phyloP scores from a whole-genome alignment of 306 rosid species.

The Rosa lucieae region DNA sequence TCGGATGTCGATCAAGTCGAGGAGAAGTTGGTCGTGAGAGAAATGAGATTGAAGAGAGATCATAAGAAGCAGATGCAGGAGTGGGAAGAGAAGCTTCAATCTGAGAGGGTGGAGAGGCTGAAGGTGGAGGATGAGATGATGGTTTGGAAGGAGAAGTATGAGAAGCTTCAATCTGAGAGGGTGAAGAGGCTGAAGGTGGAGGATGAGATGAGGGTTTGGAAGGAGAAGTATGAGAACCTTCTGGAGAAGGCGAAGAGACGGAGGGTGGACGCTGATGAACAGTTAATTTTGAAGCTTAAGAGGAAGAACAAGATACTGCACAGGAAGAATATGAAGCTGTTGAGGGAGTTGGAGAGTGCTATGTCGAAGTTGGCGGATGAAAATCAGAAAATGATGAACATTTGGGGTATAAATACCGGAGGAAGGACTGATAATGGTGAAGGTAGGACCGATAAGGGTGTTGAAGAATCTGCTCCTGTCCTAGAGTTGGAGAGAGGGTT shows the following conservation, averaged over 20 bases:
- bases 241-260: constrained; percentile 14
- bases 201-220: background rate
- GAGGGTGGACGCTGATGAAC: background rate
- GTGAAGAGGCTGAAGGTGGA: background rate
- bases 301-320: constrained; percentile 12
- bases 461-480: background rate
- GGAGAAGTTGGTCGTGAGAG: constrained; percentile 25
- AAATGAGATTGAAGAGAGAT: constrained; percentile 15
- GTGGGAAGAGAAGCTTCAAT: background rate
- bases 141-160: background rate
- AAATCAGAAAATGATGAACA: background rate
- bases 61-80: background rate
- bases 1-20: constrained; percentile 26
- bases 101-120: background rate
- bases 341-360: background rate
- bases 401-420: background rate
- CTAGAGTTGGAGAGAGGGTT: background rate
- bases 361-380: background rate
- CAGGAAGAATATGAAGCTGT: background rate
- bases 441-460: background rate
- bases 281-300: background rate
- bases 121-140: constrained; percentile 3
- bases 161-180: background rate
- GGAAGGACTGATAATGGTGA: background rate
- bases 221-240: background rate